These are phyloP conservation scores for Inonotus hispidus DNA, from an alignment of 1,284 basidiomycete genomes.

Conservation along the genomic window DNA sequence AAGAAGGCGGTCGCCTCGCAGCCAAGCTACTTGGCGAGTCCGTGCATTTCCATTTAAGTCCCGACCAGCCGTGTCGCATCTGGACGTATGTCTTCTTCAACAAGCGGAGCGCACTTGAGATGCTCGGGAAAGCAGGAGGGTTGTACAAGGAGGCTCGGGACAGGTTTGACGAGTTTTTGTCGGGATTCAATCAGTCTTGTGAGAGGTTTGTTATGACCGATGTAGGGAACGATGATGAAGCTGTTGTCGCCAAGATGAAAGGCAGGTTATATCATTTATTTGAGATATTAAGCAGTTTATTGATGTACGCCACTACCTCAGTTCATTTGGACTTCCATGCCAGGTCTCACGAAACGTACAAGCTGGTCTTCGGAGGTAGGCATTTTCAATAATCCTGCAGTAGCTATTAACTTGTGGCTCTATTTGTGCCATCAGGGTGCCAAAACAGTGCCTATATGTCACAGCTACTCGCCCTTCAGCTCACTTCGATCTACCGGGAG, in stretches of 20 bases:
- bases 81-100: constrained; percentile 64
- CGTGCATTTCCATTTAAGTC: constrained; percentile 41
- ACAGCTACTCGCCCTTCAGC: constrained; percentile 49
- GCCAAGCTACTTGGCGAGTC: constrained; percentile 47
- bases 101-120: constrained; percentile 50
- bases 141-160: constrained; percentile 29
- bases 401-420: background rate
- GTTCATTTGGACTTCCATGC: constrained; percentile 57
- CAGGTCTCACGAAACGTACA: constrained; percentile 52
- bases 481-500: constrained; percentile 56
- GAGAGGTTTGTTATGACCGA: constrained; percentile 65
- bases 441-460: constrained; percentile 72
- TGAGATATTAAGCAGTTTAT: constrained; percentile 51
- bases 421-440: constrained; percentile 39
- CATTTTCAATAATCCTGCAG: constrained; percentile 14
- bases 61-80: constrained; percentile 44
- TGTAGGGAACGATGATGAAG: constrained; percentile 68
- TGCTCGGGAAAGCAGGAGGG: constrained; percentile 40
- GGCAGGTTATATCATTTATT: constrained; percentile 35
- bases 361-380: constrained; percentile 58
- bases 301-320: constrained; percentile 25
- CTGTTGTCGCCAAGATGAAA: constrained; percentile 68
- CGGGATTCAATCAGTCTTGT: constrained; percentile 61
- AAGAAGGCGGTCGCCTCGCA: constrained; percentile 50
- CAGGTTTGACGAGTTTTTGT: constrained; percentile 55